phyloP scores from a whole-genome alignment of 352 stramenopile species.

The Globisporangium megalacanthum region DNA sequence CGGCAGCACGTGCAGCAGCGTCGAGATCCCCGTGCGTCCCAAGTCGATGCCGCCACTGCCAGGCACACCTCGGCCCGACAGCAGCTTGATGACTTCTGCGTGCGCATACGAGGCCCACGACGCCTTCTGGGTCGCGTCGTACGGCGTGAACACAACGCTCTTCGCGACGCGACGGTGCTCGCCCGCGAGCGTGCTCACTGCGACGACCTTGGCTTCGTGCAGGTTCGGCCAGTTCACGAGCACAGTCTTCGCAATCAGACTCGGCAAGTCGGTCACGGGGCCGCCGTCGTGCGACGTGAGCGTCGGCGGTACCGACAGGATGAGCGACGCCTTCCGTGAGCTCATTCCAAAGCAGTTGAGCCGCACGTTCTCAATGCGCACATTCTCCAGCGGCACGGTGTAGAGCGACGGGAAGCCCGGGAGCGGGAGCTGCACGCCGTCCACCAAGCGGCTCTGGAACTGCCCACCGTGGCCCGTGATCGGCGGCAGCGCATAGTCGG shows the following conservation, averaged over 20 bases:
- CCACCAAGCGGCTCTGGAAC: constrained; percentile 73
- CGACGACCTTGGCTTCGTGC: constrained; percentile 92
- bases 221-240: constrained; percentile 98
- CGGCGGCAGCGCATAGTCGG: constrained; percentile 43
- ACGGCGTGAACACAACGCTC: constrained; percentile 36
- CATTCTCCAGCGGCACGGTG: constrained; percentile 42
- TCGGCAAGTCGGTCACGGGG: constrained; percentile 20
- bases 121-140: constrained; percentile 48
- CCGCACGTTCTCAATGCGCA: constrained; percentile 57
- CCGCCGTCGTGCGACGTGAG: constrained; percentile 3
- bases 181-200: constrained; percentile 56
- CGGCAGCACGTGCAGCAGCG: constrained; percentile 78
- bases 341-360: constrained; percentile 96
- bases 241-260: constrained; percentile 64
- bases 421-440: constrained; percentile 63
- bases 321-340: constrained; percentile 71
- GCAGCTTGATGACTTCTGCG: constrained; percentile 59
- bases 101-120: constrained; percentile 64
- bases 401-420: constrained; percentile 78
- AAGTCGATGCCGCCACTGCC: constrained; percentile 93
- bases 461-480: constrained; percentile 39
- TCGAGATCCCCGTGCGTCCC: constrained; percentile 69
- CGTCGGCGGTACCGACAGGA: constrained; percentile 45
- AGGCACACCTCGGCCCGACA: constrained; percentile 68
- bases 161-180: constrained; percentile 45